Conservation (phyloP, 2,329 filamentous ascomycete species). For the Trichophyton schoenleinii region DNA sequence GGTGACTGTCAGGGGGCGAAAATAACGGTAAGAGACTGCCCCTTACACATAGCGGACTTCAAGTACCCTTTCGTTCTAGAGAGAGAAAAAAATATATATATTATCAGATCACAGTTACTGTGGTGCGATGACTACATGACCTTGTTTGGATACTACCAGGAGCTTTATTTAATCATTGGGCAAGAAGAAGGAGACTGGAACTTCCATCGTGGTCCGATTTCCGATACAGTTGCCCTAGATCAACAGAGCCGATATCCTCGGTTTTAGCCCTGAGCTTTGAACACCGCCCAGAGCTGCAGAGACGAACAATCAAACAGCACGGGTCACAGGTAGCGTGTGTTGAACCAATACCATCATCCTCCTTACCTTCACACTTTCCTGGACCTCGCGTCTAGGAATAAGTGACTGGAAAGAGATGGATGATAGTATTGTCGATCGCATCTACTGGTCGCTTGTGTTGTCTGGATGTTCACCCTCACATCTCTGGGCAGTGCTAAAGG, state of each 20-base stretch:
- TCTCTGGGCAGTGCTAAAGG: not conserved
- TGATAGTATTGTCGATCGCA: not conserved
- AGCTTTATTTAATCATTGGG: slow-evolving; percentile 21
- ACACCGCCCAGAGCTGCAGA: not conserved
- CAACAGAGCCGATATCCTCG: slow-evolving; percentile 15
- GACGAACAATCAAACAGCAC: not conserved
- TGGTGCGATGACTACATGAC: too few species aligned
- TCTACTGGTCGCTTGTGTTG: not conserved
- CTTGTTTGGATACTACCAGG: too few species aligned
- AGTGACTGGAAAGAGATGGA: not conserved
- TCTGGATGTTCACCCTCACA: not conserved
- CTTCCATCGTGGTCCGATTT: slow-evolving; percentile 35
- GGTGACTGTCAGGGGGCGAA: slow-evolving; percentile 47
- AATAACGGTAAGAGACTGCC: slow-evolving; percentile 23
- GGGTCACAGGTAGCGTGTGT: not conserved
- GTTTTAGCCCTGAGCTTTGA: not conserved
- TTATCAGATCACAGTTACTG: too few species aligned
- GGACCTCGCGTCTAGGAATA: not conserved
- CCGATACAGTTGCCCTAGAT: slow-evolving; percentile 50
- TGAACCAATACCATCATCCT: not conserved
- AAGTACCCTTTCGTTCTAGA: not conserved
- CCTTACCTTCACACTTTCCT: not conserved
- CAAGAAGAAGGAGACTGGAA: slow-evolving; percentile 45
- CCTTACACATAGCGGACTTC: slow-evolving; percentile 3
- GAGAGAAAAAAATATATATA: too few species aligned